Conservation (phyloP, 192 early-diverging fungal species). For the Jimgerdemannia flammicorona region DNA sequence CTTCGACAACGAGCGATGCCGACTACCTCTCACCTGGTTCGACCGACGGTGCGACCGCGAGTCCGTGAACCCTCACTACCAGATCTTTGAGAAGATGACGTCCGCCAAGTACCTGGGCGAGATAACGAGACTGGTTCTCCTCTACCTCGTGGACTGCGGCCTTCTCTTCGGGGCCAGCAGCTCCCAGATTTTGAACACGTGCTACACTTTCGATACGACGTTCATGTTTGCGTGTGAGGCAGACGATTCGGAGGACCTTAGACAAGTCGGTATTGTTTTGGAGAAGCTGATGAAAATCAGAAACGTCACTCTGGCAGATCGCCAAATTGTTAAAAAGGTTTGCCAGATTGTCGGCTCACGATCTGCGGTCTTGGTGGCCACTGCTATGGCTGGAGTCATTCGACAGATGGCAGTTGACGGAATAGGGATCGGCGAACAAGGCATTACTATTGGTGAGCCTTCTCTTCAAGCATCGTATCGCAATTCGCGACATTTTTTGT, state of each 20-base stretch:
- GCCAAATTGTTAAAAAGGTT: conserved; percentile 75
- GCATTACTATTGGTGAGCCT: conserved; percentile 31
- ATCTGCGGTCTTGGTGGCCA: conserved; percentile 75
- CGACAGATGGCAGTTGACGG: conserved; percentile 34
- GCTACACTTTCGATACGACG: conserved; percentile 69
- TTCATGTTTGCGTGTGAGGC: conserved; percentile 67
- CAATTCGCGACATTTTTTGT: too few species aligned
- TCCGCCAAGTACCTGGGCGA: conserved; percentile 92
- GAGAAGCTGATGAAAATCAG: conserved; percentile 66
- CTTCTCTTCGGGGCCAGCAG: conserved; percentile 71
- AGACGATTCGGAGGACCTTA: conserved; percentile 63
- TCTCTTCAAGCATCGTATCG: not conserved
- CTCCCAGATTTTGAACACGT: conserved; percentile 55
- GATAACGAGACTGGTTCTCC: conserved; percentile 67
- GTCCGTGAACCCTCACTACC: conserved; percentile 73
- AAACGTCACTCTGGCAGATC: conserved; percentile 65
- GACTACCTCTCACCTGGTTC: conserved; percentile 81
- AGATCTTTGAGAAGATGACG: conserved; percentile 92
- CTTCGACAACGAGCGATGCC: conserved; percentile 63
- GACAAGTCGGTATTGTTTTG: conserved; percentile 59
- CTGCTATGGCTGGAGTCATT: conserved; percentile 58
- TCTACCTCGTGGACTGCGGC: conserved; percentile 77
- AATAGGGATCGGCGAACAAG: conserved; percentile 18
- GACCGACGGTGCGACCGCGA: conserved; percentile 81
- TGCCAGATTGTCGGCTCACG: conserved; percentile 78